A percentile compares a stretch with the other conserved stretches of the same genome.
Conservation (phyloP, 805 yeast species). For the Candida tallmaniae region DNA sequence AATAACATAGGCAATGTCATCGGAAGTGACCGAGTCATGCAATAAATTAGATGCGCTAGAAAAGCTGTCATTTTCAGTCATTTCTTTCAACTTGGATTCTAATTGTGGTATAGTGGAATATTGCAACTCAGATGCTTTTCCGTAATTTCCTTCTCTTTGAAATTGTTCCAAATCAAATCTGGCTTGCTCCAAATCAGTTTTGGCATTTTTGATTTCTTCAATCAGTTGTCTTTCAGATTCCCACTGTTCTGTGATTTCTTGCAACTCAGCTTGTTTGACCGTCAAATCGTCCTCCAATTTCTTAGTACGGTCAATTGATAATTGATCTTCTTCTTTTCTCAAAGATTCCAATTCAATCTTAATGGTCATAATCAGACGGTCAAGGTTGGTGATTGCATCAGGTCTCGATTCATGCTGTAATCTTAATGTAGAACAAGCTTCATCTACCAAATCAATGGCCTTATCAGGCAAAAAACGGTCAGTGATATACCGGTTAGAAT, state of each 20-base stretch:
- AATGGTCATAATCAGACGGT: constrained; percentile 85
- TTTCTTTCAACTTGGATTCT: constrained; percentile 53
- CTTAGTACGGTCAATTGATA: constrained; percentile 74
- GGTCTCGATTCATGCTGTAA: constrained; percentile 97
- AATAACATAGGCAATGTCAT: constrained; percentile 89
- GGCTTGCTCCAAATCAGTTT: constrained; percentile 80
- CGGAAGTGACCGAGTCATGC: constrained; percentile 91
- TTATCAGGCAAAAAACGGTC: constrained; percentile 93
- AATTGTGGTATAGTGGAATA: constrained; percentile 82
- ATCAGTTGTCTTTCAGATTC: constrained; percentile 74
- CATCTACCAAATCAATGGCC: constrained; percentile 95
- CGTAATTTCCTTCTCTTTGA: constrained; percentile 83
- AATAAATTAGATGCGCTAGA: constrained; percentile 36
- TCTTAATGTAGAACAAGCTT: constrained; percentile 92
- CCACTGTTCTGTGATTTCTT: constrained; percentile 79
- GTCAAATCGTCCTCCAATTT: constrained; percentile 66
- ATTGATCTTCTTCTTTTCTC: constrained; percentile 84
- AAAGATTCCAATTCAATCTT: constrained; percentile 93
- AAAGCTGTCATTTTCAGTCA: constrained; percentile 32
- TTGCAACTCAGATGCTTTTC: constrained; percentile 81
- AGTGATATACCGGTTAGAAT: constrained; percentile 84
- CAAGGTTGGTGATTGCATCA: constrained; percentile 85
- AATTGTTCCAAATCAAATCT: constrained; percentile 76
- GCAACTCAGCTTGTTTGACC: constrained; percentile 58
- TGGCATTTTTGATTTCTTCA: constrained; percentile 72